Conservation (phyloP, 2,329 filamentous ascomycete species). For the Aspergillus sp. region DNA sequence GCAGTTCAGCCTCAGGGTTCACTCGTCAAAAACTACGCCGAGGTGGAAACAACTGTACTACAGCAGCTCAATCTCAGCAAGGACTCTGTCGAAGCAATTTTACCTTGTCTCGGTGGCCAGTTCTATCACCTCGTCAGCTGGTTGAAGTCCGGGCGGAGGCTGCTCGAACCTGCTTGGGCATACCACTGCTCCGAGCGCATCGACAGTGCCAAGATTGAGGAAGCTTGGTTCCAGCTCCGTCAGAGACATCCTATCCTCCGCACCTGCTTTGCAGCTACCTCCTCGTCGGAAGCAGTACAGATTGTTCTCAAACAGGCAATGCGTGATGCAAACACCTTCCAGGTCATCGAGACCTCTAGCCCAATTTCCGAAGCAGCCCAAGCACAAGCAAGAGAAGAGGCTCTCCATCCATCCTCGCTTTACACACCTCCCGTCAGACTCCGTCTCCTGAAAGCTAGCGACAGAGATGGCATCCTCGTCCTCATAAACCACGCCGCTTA, state of each 20-base stretch:
- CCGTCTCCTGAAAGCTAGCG: slow-evolving; percentile 28
- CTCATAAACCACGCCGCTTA: slow-evolving; percentile 40
- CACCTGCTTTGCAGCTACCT: slow-evolving; percentile 35
- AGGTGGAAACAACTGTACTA: slow-evolving; percentile 17
- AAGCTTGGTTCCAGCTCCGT: slow-evolving; percentile 34
- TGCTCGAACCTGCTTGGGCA: slow-evolving; percentile 36
- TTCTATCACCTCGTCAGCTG: slow-evolving; percentile 36
- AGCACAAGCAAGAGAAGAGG: slow-evolving; percentile 26
- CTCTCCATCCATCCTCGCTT: slow-evolving; percentile 31
- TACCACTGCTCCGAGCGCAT: slow-evolving; percentile 29
- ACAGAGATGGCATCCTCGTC: slow-evolving; percentile 33
- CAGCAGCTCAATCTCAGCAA: slow-evolving; percentile 18
- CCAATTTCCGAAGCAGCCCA: slow-evolving; percentile 20
- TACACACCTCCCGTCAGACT: slow-evolving; percentile 35
- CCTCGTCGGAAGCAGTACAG: slow-evolving; percentile 29
- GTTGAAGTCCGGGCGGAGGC: slow-evolving; percentile 34
- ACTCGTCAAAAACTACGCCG: slow-evolving; percentile 17
- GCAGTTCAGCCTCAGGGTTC: slow-evolving; percentile 4
- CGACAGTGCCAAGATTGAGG: slow-evolving; percentile 26
- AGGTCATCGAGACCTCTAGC: slow-evolving; percentile 19
- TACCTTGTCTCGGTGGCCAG: slow-evolving; percentile 38
- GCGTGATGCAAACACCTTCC: slow-evolving; percentile 24
- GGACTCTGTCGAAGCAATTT: slow-evolving; percentile 28
- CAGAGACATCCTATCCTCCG: slow-evolving; percentile 37
- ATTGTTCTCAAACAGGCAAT: slow-evolving; percentile 31